A percentile compares a stretch with the other conserved stretches of the same genome.
Evolutionary conservation across 768 basidiomycete species (phyloP).

Genomic region (Mycena haematopus): DNA sequence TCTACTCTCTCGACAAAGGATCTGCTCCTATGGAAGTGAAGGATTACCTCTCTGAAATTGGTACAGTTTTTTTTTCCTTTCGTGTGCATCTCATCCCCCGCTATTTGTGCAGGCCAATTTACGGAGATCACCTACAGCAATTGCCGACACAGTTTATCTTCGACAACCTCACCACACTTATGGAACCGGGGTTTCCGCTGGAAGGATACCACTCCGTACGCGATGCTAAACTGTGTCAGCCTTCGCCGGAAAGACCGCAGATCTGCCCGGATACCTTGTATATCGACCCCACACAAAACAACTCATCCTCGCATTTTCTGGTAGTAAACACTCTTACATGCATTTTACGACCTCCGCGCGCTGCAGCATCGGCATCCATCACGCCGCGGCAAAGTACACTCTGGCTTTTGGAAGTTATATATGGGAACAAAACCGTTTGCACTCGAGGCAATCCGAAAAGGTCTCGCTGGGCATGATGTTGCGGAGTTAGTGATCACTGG

Average conservation of each 20-base stretch:
- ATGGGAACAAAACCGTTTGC: constrained; percentile 45
- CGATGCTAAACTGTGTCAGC: constrained; percentile 40
- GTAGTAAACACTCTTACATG: constrained; percentile 53
- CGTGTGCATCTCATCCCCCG: not conserved
- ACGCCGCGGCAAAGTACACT: constrained; percentile 50
- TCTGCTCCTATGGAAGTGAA: constrained; percentile 43
- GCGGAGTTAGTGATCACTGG: constrained; percentile 58
- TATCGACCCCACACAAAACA: constrained; percentile 52
- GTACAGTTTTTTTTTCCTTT: constrained; percentile 36
- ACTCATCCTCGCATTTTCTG: constrained; percentile 59
- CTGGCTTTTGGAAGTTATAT: constrained; percentile 63
- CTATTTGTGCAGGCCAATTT: constrained; percentile 58
- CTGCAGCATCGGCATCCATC: constrained; percentile 47
- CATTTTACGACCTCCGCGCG: constrained; percentile 53
- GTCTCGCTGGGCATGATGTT: constrained; percentile 42
- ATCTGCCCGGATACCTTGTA: constrained; percentile 54
- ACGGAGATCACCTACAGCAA: constrained; percentile 56
- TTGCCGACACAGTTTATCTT: constrained; percentile 52
- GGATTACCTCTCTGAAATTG: constrained; percentile 51
- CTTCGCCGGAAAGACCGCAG: constrained; percentile 49
- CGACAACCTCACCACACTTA: constrained; percentile 44
- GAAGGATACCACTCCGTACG: constrained; percentile 52
- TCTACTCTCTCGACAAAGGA: constrained; percentile 49
- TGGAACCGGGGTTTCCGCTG: constrained; percentile 53
- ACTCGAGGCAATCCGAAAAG: constrained; percentile 46